These are phyloP conservation scores for Akanthomyces lecanii DNA, from an alignment of 2,329 filamentous ascomycete species.

Conservation along the genomic window DNA sequence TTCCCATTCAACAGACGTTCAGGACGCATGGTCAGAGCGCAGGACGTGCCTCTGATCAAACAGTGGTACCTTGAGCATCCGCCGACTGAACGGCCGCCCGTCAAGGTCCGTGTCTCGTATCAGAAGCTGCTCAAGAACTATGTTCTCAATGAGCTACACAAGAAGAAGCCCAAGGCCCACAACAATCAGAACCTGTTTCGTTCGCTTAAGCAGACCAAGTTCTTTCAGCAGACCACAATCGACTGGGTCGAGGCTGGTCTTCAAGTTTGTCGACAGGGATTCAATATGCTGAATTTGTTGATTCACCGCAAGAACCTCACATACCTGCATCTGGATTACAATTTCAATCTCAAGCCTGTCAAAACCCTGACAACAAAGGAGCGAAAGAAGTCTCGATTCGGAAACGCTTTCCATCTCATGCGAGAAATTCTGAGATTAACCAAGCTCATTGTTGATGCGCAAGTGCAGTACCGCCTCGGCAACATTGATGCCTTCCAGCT, in stretches of 20 bases:
- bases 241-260: conserved; percentile 99
- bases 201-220: conserved; percentile 92
- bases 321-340: conserved; percentile 97
- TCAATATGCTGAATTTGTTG: conserved; percentile 97
- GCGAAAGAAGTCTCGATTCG: conserved; percentile 97
- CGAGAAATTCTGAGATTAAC: conserved; percentile 93
- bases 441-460: conserved; percentile 96
- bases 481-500: conserved; percentile 99
- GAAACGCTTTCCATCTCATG: conserved; percentile 99
- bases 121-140: conserved; percentile 96
- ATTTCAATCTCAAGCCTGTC: conserved; percentile 98
- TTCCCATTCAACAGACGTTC: conserved; percentile 93
- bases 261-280: conserved; percentile 95
- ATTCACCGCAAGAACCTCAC: conserved; percentile 98
- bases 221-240: conserved; percentile 98
- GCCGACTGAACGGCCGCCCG: conserved; percentile 76
- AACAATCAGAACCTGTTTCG: conserved; percentile 90
- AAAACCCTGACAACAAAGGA: conserved; percentile 98
- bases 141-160: conserved; percentile 94
- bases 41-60: conserved; percentile 95
- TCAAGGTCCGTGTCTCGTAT: conserved; percentile 97
- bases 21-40: conserved; percentile 91
- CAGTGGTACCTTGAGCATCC: conserved; percentile 98
- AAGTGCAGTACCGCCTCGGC: conserved; percentile 94
- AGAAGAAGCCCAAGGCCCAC: conserved; percentile 90